Conservation (phyloP, 495 filamentous ascomycete genomes). For the Talaromyces borbonicus region DNA sequence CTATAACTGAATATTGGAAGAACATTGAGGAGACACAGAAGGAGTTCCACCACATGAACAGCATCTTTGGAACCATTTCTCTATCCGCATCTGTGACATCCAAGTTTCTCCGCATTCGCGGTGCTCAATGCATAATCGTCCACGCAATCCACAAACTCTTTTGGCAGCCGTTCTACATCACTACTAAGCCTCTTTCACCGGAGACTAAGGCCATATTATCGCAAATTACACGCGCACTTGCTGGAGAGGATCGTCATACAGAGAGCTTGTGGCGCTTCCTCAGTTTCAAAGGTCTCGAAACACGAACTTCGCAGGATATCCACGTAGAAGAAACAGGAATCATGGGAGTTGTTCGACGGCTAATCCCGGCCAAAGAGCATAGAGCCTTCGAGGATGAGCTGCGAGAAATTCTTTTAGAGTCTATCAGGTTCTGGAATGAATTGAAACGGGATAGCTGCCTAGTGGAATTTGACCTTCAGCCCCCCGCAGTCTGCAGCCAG, state of each 20-base stretch:
- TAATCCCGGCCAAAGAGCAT: neutral
- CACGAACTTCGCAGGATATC: neutral
- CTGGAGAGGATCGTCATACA: neutral
- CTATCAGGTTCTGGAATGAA: neutral
- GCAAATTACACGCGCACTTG: neutral
- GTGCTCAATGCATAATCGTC: neutral
- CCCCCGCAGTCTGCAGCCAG: neutral
- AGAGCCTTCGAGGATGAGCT: neutral
- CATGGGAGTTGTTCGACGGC: neutral
- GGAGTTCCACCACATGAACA: neutral
- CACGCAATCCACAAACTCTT: neutral
- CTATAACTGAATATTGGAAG: neutral
- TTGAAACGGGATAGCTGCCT: neutral
- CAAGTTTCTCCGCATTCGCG: slow-evolving; percentile 1
- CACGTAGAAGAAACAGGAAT: neutral
- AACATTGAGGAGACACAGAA: neutral
- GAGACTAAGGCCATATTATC: neutral
- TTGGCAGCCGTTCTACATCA: slow-evolving; percentile 2
- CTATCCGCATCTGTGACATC: neutral
- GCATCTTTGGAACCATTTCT: neutral
- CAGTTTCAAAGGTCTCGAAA: neutral
- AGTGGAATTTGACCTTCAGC: neutral
- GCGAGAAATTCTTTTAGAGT: neutral
- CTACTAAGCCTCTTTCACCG: neutral
- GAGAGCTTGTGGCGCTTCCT: neutral